phyloP scores from a whole-genome alignment of 257 asterid genomes.

The Craterostigma plantagineum region DNA sequence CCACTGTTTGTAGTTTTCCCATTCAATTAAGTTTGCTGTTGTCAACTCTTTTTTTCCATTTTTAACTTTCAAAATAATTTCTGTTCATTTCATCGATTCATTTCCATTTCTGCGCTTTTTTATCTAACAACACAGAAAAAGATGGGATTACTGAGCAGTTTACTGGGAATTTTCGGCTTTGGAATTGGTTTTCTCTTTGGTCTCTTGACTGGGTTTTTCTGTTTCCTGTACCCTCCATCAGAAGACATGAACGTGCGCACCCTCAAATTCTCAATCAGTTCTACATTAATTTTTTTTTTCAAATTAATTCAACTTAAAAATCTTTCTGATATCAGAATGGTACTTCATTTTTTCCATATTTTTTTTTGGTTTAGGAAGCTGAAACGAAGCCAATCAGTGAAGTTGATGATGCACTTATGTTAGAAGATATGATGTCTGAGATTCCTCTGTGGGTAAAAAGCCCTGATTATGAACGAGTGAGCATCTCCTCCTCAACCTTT shows the following conservation, averaged over 20 bases:
- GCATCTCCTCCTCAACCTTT: conserved; percentile 5
- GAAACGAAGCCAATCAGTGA: conserved; percentile 29
- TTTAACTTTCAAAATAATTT: too few relatives aligned
- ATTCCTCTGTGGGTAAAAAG: conserved; percentile 77
- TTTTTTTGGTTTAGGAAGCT: conserved; percentile 45
- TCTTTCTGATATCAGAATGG: too few relatives aligned
- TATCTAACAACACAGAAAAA: not conserved
- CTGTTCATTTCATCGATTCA: too few relatives aligned
- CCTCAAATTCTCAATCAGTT: not conserved
- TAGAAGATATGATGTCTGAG: conserved; percentile 61
- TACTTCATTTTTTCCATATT: conserved; percentile 4
- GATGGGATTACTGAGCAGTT: conserved; percentile 61
- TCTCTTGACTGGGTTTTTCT: conserved; percentile 45
- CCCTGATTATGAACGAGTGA: conserved; percentile 77
- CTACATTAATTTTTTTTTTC: not conserved
- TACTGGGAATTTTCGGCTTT: conserved; percentile 58
- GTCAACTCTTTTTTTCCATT: too few relatives aligned
- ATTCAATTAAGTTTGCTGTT: too few relatives aligned
- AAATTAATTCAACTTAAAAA: too few relatives aligned
- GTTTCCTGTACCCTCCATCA: conserved; percentile 39
- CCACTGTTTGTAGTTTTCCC: too few relatives aligned
- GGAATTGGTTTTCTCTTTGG: conserved; percentile 56
- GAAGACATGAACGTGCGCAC: conserved; percentile 34
- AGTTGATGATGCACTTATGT: conserved; percentile 21
- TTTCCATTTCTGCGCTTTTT: too few relatives aligned